Conservation (phyloP, 2,329 filamentous ascomycete species). For the Neonectria faginata region DNA sequence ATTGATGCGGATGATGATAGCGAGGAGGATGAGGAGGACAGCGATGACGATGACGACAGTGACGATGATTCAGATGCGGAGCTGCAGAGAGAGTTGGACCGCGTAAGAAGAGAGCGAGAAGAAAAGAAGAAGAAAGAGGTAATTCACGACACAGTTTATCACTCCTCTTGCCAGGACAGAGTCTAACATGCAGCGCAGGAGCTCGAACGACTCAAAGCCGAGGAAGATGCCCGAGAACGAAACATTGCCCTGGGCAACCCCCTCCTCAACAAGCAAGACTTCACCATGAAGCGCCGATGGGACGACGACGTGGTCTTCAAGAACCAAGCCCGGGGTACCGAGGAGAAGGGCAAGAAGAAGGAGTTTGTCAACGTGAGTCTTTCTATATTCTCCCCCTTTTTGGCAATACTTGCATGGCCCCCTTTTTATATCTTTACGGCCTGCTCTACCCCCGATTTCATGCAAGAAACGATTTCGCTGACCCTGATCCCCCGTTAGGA, state of each 20-base stretch:
- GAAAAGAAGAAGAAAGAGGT: constrained; percentile 57
- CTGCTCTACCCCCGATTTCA: constrained; percentile 8
- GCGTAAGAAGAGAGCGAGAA: constrained; percentile 83
- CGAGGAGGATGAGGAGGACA: constrained; percentile 69
- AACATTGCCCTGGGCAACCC: constrained; percentile 95
- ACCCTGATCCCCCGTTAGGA: constrained; percentile 64
- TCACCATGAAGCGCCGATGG: constrained; percentile 92
- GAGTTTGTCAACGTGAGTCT: constrained; percentile 92
- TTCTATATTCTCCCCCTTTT: constrained; percentile 9
- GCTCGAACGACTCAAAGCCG: constrained; percentile 80
- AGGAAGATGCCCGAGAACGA: constrained; percentile 84
- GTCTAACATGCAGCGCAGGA: constrained; percentile 64
- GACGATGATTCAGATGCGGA: constrained; percentile 76
- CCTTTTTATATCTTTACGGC: constrained; percentile 4
- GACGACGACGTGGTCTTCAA: constrained; percentile 99
- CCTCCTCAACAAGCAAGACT: constrained; percentile 87
- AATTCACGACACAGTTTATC: background rate
- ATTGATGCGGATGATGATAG: constrained; percentile 81
- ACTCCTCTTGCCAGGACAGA: background rate
- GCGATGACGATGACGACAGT: constrained; percentile 58
- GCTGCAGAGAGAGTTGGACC: constrained; percentile 91
- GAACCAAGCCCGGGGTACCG: constrained; percentile 95
- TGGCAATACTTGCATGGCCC: constrained; percentile 5
- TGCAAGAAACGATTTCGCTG: constrained; percentile 38
- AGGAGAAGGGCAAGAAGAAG: constrained; percentile 87